These are phyloP conservation scores for Epichloe amarillans DNA, from an alignment of 2,329 filamentous ascomycete species.

Conservation along the genomic window DNA sequence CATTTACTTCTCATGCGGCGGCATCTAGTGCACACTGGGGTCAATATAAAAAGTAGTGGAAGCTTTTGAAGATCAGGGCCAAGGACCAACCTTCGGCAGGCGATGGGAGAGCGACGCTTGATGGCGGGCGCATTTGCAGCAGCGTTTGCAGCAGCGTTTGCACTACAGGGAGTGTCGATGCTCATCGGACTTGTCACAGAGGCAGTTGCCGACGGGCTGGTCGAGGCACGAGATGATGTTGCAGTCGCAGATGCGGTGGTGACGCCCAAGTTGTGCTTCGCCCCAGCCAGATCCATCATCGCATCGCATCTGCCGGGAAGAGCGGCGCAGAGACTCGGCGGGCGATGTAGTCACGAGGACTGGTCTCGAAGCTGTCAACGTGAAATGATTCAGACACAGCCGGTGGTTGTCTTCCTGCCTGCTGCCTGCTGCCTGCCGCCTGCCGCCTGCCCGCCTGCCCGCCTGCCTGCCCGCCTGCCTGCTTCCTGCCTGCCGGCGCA, in stretches of 20 bases:
- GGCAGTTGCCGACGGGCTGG: constrained; percentile 1
- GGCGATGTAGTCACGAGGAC: background rate
- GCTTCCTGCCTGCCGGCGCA: background rate
- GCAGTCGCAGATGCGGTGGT: background rate
- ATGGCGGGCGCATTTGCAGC: constrained; percentile 14
- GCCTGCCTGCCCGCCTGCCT: background rate
- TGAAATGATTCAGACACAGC: too few relatives aligned
- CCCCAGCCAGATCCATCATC: constrained; percentile 3
- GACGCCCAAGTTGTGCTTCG: constrained; percentile 2
- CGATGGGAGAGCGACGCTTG: constrained; percentile 37
- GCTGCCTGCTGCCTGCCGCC: background rate
- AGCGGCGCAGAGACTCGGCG: background rate
- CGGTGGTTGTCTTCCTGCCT: too few relatives aligned
- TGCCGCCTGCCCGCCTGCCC: too few relatives aligned
- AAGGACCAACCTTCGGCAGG: constrained; percentile 34
- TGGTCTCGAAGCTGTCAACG: background rate
- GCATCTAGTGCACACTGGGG: constrained; percentile 24
- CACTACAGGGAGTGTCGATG: background rate
- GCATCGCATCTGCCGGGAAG: background rate
- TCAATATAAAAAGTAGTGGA: too few relatives aligned
- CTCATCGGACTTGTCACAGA: constrained; percentile 2
- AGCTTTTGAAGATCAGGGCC: background rate
- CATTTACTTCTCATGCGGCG: constrained; percentile 45
- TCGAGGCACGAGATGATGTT: constrained; percentile 1
- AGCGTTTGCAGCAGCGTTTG: background rate